These are phyloP conservation scores for Echeveria elegans DNA, from an alignment of 164 flowering plant species.

Conservation along the genomic window DNA sequence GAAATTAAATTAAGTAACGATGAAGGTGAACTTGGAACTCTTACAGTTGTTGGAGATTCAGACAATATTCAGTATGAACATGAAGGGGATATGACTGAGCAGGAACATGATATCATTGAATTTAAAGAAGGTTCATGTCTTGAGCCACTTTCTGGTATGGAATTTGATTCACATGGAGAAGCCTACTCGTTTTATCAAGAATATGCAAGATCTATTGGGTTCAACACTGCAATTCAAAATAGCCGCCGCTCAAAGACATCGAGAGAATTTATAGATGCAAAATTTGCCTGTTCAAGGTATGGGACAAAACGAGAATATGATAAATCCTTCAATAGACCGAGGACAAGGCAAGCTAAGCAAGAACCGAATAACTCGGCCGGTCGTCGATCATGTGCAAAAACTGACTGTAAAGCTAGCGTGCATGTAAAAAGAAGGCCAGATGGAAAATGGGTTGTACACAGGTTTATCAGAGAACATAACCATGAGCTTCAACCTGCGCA, in stretches of 20 bases:
- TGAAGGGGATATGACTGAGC: not conserved
- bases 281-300: conserved; percentile 10
- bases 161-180: conserved; percentile 9
- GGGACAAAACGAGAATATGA: conserved; percentile 8
- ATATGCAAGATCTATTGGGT: conserved; percentile 9
- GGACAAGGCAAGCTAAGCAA: not conserved
- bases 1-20: conserved; percentile 1
- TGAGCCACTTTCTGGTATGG: conserved; percentile 6
- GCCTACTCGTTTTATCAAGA: conserved; percentile 11
- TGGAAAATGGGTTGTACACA: conserved; percentile 12
- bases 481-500: conserved; percentile 10
- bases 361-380: conserved; percentile 3
- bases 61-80: not conserved
- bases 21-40: not conserved
- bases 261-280: conserved; percentile 8
- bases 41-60: not conserved
- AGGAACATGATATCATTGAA: not conserved
- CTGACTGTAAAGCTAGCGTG: conserved; percentile 11
- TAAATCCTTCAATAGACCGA: not conserved
- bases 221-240: conserved; percentile 10
- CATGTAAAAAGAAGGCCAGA: conserved; percentile 10
- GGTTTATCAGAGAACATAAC: conserved; percentile 10
- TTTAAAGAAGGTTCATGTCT: not conserved
- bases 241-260: conserved; percentile 10
- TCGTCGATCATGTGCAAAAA: conserved; percentile 2